A percentile compares a stretch with the other conserved stretches of the same genome.
phyloP scores from a whole-genome alignment of 139 green algal genomes.

The Auxenochlorella protothecoides region DNA sequence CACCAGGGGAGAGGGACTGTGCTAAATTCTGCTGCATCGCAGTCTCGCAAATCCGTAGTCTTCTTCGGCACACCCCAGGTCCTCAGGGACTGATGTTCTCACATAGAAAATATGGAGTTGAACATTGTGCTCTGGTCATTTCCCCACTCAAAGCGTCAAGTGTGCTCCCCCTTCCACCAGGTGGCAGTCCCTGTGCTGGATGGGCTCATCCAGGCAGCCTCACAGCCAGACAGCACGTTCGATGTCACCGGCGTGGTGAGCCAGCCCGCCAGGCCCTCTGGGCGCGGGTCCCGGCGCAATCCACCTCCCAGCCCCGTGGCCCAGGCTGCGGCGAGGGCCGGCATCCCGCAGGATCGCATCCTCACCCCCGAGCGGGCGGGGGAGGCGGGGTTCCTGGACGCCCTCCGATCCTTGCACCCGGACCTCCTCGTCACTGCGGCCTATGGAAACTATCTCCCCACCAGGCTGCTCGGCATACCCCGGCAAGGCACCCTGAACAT shows the following conservation, averaged over 20 bases:
- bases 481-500: constrained; percentile 89
- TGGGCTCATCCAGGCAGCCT: constrained; percentile 45
- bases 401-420: constrained; percentile 48
- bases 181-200: constrained; percentile 64
- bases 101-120: too few species aligned
- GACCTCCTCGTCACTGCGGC: constrained; percentile 93
- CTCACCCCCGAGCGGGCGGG: constrained; percentile 33
- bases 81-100: neutral
- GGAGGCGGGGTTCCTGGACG: constrained; percentile 59
- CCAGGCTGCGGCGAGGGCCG: constrained; percentile 26
- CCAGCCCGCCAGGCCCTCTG: constrained; percentile 63
- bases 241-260: constrained; percentile 70
- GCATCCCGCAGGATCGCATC: constrained; percentile 30
- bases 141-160: too few species aligned
- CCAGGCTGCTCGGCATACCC: constrained; percentile 80
- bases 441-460: constrained; percentile 91
- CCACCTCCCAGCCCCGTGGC: constrained; percentile 54
- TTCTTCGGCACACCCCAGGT: constrained; percentile 80
- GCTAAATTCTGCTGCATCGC: too few species aligned
- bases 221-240: constrained; percentile 33
- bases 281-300: constrained; percentile 48
- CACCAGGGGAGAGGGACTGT: too few species aligned
- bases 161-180: constrained; percentile 16
- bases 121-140: too few species aligned
- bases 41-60: constrained; percentile 26